Evolutionary conservation across 768 basidiomycete genomes (phyloP).

Genomic region (Pholiota molesta): DNA sequence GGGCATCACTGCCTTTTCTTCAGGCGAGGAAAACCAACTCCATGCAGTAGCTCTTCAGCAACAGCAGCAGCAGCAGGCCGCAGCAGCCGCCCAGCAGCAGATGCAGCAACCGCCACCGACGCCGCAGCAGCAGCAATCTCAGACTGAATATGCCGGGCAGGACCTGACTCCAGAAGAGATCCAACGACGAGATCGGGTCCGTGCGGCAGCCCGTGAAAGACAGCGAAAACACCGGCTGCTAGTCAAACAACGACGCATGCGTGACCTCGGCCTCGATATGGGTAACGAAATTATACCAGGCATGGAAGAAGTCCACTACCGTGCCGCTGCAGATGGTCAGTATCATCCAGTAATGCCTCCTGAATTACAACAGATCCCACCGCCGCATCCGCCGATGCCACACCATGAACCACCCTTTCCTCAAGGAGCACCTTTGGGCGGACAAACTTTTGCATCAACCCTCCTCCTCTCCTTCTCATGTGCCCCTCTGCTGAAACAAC

Average conservation of each 20-base stretch:
- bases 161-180: slow-evolving; percentile 64
- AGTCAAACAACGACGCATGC: slow-evolving; percentile 80
- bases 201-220: slow-evolving; percentile 77
- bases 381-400: slow-evolving; percentile 37
- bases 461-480: slow-evolving; percentile 77
- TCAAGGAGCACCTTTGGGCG: slow-evolving; percentile 56
- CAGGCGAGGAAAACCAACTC: slow-evolving; percentile 32
- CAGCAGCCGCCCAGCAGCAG: slow-evolving; percentile 23
- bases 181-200: slow-evolving; percentile 68
- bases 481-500: slow-evolving; percentile 72
- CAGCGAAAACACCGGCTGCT: slow-evolving; percentile 81
- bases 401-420: slow-evolving; percentile 65
- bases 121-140: slow-evolving; percentile 21
- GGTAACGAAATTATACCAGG: slow-evolving; percentile 69
- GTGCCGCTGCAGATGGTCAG: slow-evolving; percentile 50
- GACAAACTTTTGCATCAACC: slow-evolving; percentile 81
- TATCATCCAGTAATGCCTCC: slow-evolving; percentile 48
- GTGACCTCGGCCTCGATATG: slow-evolving; percentile 83
- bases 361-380: slow-evolving; percentile 36
- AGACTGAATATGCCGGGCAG: slow-evolving; percentile 18
- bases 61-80: slow-evolving; percentile 24
- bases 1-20: slow-evolving; percentile 43
- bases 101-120: slow-evolving; percentile 24
- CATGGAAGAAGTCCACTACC: slow-evolving; percentile 70
- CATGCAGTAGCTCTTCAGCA: slow-evolving; percentile 27